Conservation (phyloP, 148 eudicot genomes). For the Diospyros kaki region DNA sequence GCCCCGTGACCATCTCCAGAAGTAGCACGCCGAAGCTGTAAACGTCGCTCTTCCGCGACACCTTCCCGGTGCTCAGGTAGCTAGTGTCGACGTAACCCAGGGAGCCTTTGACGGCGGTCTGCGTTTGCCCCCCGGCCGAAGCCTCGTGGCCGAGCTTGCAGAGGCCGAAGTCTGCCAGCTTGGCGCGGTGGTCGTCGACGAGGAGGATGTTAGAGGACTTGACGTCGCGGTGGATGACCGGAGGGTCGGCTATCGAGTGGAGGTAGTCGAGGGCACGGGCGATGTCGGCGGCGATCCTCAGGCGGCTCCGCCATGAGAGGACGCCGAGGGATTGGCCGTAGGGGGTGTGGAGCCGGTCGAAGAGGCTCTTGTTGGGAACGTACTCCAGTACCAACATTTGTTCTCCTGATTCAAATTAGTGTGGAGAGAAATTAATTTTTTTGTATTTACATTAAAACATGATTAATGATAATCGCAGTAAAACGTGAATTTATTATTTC, state of each 20-base stretch:
- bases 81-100: constrained; percentile 44
- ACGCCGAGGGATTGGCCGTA: constrained; percentile 29
- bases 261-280: constrained; percentile 50
- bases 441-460: no score
- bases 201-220: constrained; percentile 50
- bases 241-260: constrained; percentile 46
- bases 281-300: constrained; percentile 42
- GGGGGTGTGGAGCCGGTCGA: constrained; percentile 35
- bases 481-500: no score
- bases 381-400: constrained; percentile 45
- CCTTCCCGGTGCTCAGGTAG: constrained; percentile 36
- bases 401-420: constrained; percentile 28
- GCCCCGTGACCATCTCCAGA: constrained; percentile 45
- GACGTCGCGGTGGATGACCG: constrained; percentile 42
- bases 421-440: no score
- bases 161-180: constrained; percentile 51
- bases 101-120: constrained; percentile 38
- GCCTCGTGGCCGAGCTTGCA: constrained; percentile 43
- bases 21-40: constrained; percentile 46
- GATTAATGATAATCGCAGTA: no score
- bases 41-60: constrained; percentile 46
- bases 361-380: constrained; percentile 46
- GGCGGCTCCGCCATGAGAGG: constrained; percentile 38
- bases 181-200: constrained; percentile 36
- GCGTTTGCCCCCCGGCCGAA: constrained; percentile 32